phyloP scores from a whole-genome alignment of 768 basidiomycete genomes.

The Rossbeevera mucosa region DNA sequence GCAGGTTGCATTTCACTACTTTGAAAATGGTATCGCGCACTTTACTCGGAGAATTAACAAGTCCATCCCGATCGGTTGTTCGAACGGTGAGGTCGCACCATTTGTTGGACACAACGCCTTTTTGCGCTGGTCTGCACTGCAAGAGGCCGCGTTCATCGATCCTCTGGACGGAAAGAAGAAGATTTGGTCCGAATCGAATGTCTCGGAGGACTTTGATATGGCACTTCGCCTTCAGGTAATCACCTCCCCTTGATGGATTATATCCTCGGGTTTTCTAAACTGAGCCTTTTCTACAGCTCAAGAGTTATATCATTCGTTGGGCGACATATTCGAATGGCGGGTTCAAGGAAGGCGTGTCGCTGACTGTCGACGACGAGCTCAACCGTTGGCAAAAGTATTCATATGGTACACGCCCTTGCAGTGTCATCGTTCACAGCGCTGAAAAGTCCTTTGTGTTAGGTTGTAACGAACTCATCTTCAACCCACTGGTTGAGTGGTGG shows the following conservation, averaged over 20 bases:
- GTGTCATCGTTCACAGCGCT: slow-evolving; percentile 28
- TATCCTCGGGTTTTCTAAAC: background rate
- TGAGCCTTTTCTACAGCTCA: slow-evolving; percentile 44
- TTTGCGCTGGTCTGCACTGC: slow-evolving; percentile 85
- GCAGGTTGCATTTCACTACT: slow-evolving; percentile 85
- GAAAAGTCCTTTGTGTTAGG: slow-evolving; percentile 6
- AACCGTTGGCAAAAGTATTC: slow-evolving; percentile 92
- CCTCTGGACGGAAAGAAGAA: slow-evolving; percentile 52
- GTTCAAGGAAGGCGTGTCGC: slow-evolving; percentile 89
- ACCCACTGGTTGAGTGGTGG: slow-evolving; percentile 79
- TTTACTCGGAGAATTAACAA: slow-evolving; percentile 90
- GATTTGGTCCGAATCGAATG: slow-evolving; percentile 65
- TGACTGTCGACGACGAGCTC: slow-evolving; percentile 87
- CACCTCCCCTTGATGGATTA: background rate
- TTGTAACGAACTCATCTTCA: slow-evolving; percentile 66
- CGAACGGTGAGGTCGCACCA: slow-evolving; percentile 72
- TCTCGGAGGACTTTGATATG: slow-evolving; percentile 71
- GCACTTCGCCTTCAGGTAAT: slow-evolving; percentile 49
- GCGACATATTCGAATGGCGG: slow-evolving; percentile 82
- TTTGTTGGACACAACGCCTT: slow-evolving; percentile 90
- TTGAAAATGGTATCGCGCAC: slow-evolving; percentile 89
- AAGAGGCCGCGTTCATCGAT: slow-evolving; percentile 78
- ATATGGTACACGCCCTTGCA: slow-evolving; percentile 46
- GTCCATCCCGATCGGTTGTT: slow-evolving; percentile 71
- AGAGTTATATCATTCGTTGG: slow-evolving; percentile 41